These are phyloP conservation scores for Emmonsiellopsis sp. DNA, from an alignment of 2,329 filamentous ascomycete genomes.

Conservation along the genomic window DNA sequence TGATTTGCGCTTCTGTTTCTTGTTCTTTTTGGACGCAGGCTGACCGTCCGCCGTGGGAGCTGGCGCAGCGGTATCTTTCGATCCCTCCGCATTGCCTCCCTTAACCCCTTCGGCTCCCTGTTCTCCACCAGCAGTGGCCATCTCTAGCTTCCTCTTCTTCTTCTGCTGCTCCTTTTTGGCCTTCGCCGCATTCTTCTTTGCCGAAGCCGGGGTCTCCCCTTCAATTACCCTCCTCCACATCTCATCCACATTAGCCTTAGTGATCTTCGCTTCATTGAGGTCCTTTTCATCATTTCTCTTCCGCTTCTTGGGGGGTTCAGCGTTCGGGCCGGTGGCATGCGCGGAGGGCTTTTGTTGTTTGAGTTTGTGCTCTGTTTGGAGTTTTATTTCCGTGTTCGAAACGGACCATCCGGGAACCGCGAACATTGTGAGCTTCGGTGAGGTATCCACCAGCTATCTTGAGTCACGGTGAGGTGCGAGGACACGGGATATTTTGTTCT, in stretches of 20 bases:
- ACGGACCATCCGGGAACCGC: conserved; percentile 89
- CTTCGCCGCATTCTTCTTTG: conserved; percentile 18
- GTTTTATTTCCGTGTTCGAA: conserved; percentile 59
- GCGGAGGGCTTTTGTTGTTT: conserved; percentile 49
- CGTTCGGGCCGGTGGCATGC: conserved; percentile 16
- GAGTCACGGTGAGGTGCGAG: background rate
- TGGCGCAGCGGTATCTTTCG: background rate
- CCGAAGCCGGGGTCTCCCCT: conserved; percentile 20
- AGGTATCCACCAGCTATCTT: background rate
- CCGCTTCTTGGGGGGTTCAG: conserved; percentile 22
- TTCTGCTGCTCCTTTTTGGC: conserved; percentile 18
- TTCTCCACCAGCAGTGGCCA: conserved; percentile 10
- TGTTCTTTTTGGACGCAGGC: conserved; percentile 5
- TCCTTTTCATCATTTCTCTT: conserved; percentile 43
- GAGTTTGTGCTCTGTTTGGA: conserved; percentile 51
- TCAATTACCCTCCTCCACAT: conserved; percentile 75
- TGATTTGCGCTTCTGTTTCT: conserved; percentile 3
- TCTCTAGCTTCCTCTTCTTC: conserved; percentile 21
- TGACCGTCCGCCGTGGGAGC: background rate
- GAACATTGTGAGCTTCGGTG: conserved; percentile 51
- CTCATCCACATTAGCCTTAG: conserved; percentile 60
- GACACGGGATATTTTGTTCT: background rate
- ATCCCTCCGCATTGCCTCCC: conserved; percentile 14
- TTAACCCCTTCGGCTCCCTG: conserved; percentile 13
- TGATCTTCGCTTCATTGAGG: conserved; percentile 39